A percentile compares a stretch with the other conserved stretches of the same genome.
Evolutionary conservation across 2,329 filamentous ascomycete species (phyloP).

Genomic region (Fusarium burgessii): DNA sequence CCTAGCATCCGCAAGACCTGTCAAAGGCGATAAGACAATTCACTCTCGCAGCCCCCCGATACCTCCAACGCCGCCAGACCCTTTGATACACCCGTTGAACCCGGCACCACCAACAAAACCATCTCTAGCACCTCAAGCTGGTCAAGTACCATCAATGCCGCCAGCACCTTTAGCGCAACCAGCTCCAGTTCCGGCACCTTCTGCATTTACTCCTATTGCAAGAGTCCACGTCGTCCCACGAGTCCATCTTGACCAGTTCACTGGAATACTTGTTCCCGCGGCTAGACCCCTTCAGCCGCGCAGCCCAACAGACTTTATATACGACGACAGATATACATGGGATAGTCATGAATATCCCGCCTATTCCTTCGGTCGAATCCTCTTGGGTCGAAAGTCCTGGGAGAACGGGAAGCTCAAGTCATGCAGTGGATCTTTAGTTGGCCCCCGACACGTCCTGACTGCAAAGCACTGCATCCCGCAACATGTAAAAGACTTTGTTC

Average conservation of each 20-base stretch:
- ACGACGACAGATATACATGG: slow-evolving; percentile 5
- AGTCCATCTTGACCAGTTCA: background rate
- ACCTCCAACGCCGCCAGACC: too few relatives aligned
- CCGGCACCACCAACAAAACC: too few relatives aligned
- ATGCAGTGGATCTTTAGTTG: slow-evolving; percentile 21
- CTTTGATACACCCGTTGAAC: too few relatives aligned
- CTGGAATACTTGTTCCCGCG: background rate
- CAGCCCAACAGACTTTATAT: background rate
- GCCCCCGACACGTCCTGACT: slow-evolving; percentile 14
- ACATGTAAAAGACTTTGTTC: accelerated
- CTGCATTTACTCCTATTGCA: background rate
- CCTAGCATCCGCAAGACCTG: background rate
- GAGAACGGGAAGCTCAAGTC: accelerated
- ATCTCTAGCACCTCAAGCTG: too few relatives aligned
- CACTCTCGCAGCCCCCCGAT: background rate
- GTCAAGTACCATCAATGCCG: too few relatives aligned
- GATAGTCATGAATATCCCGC: slow-evolving; percentile 9
- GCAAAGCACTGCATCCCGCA: slow-evolving; percentile 11
- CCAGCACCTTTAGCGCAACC: too few relatives aligned
- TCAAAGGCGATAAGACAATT: too few relatives aligned
- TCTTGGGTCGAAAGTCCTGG: background rate
- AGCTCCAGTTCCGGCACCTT: too few relatives aligned
- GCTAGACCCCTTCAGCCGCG: background rate
- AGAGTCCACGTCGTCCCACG: background rate
- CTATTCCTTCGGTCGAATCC: background rate